Conservation (phyloP, 2,329 filamentous ascomycete genomes). For the Lecanicillium sp. region DNA sequence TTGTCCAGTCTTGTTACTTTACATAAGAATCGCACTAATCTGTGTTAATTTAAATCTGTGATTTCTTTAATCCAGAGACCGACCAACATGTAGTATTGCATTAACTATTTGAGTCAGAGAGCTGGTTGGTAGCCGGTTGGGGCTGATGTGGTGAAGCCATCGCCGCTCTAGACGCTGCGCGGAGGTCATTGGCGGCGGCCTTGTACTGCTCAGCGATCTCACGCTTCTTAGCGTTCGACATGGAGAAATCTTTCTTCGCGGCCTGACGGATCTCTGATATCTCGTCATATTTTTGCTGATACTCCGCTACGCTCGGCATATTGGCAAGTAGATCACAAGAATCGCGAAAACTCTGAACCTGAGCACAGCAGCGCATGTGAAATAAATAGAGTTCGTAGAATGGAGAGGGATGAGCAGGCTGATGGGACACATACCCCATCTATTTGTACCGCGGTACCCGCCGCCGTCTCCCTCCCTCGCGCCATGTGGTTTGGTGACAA, state of each 20-base stretch:
- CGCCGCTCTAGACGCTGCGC: conserved; percentile 8
- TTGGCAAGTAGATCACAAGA: conserved; percentile 1
- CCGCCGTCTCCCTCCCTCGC: too few relatives aligned
- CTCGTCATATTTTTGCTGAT: conserved; percentile 14
- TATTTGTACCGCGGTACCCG: too few relatives aligned
- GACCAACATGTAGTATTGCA: background rate
- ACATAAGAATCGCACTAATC: too few relatives aligned
- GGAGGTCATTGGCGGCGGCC: conserved; percentile 7
- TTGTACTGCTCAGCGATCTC: conserved; percentile 10
- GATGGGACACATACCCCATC: background rate
- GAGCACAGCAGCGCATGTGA: background rate
- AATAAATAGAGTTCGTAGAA: background rate
- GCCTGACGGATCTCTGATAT: conserved; percentile 12
- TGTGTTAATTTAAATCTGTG: background rate
- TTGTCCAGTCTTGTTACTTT: too few relatives aligned
- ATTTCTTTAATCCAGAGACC: background rate
- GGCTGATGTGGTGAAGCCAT: background rate
- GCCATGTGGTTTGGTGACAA: too few relatives aligned
- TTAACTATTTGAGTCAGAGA: too few relatives aligned
- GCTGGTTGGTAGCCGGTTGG: background rate
- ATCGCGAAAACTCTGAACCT: conserved; percentile 1
- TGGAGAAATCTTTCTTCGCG: conserved; percentile 13
- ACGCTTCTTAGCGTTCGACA: conserved; percentile 12
- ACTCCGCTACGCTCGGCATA: conserved; percentile 13
- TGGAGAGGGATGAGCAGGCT: background rate